Evolutionary conservation across 176 grass and related monocot genomes (phyloP), one percentile per base, ranked within the genome.

Genomic region (Carex kokanica): DNA sequence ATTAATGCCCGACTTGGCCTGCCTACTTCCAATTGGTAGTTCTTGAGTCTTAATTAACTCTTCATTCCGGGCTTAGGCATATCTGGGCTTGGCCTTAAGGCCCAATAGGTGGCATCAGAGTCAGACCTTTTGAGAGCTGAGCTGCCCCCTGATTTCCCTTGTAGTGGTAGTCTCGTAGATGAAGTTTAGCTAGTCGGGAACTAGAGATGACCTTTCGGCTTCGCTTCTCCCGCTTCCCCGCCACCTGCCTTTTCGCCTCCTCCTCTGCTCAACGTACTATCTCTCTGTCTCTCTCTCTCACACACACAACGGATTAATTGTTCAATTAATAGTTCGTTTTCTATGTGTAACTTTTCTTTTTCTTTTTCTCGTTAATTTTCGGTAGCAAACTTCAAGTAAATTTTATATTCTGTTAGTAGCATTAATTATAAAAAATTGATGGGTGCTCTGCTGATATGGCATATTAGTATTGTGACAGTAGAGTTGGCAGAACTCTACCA

Each of bases 221-320:
- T 21, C 85, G 77, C 10, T 57, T 86, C 49, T 86, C 60, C 66
- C 77, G 59, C 51, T 86, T 75, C 38, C 23, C 53, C 14, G 77
- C 85, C 32, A 25, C 84, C 16, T 81, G 41, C 78, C 57, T 86
- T 52, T 73, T 86, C 64, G n/a, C 59, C 80, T 45, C 65, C 31
- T 81, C 64, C 14, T 82, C 54, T 17, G 57, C 59, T 51, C 78
- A 60, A 14, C 43, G 31, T 60, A 43, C 55, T 82, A 15, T 36
- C 53, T 82, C 25, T 63, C 68, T 81, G 17, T 62, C 25, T 86
- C 38, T 27, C 64, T 12, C 4, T n/a, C 5, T 6, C 53, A 7
- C 18, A 6, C 15, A 7, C 65, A 7, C 9, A 40, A 57, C 29
- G 14, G 8, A 40, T 84, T 84, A 17, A 29, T 73, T 10, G 15